Evolutionary conservation across 257 asterid species (phyloP).

Genomic region (Phtheirospermum japonicum): DNA sequence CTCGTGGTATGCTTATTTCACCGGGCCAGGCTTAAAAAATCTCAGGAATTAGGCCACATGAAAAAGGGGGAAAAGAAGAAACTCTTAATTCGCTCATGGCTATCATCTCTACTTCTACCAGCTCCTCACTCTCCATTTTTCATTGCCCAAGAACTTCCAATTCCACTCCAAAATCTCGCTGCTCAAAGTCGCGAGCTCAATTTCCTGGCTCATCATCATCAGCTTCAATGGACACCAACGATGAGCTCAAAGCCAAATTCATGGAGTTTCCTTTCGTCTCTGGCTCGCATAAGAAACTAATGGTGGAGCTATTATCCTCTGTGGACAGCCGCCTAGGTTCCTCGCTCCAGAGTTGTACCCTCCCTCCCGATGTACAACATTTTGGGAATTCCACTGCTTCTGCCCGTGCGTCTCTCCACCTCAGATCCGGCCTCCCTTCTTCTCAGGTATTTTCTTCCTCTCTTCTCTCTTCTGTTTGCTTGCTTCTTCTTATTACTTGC

Average conservation of each 20-base stretch:
- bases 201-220: conserved; percentile 24
- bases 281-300: conserved; percentile 51
- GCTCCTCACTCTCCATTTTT: conserved; percentile 11
- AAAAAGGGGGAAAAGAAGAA: neutral
- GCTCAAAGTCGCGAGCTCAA: conserved; percentile 18
- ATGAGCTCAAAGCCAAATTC: conserved; percentile 42
- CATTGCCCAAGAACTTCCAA: conserved; percentile 16
- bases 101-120: conserved; percentile 5
- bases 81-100: conserved; percentile 28
- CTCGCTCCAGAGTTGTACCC: conserved; percentile 58
- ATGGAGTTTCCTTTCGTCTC: conserved; percentile 71
- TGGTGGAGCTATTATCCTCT: conserved; percentile 65
- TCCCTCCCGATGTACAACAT: conserved; percentile 61
- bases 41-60: neutral
- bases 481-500: too few species aligned
- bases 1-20: too few species aligned
- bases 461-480: neutral
- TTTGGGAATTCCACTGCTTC: conserved; percentile 44
- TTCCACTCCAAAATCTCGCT: conserved; percentile 1
- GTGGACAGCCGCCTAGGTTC: conserved; percentile 60
- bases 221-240: conserved; percentile 40
- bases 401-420: conserved; percentile 57
- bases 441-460: conserved; percentile 45
- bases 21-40: too few species aligned
- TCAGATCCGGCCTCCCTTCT: conserved; percentile 67